Evolutionary conservation across 164 flowering plant genomes (phyloP), one percentile per base, ranked within the genome.

Genomic region (Vitis labrusca): DNA sequence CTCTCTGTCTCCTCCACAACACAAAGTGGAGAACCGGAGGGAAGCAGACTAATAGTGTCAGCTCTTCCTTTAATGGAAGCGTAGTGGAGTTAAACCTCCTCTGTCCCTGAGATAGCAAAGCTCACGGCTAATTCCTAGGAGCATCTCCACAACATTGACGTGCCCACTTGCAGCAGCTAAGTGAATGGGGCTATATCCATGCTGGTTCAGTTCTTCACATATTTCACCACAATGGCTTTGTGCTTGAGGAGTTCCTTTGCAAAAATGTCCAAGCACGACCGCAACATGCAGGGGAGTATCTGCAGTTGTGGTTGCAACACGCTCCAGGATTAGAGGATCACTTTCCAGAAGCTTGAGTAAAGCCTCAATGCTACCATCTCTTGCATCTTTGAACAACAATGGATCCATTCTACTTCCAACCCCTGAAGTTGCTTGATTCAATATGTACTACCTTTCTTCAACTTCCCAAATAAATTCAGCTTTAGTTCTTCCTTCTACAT

Each of bases 271-370:
- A 3, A 12, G 11, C 62, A 47, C 16, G 8, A 56, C 51, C 4
- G 71, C 63, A 17, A 58, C 10, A 49, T 68, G 71, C 44, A 68
- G 17, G 8, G 71, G 71, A 58, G 71, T 68, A 4, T 68, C 55
- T 6, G 17, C 63, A 19, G 14, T 7, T 7, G 63, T 3, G 1
- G 48, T 17, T 13, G n/a, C 55, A 9, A 50, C 27, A 7, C 8
- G 44, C 15, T 68, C 71, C 2, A 68, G 55, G 17, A 68, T 19
- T 11, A 16, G 59, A 13, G 64, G 63, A 58, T 68, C 48, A 7
- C 44, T 27, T 58, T 47, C 7, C 23, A 68, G 54, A 5, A 68
- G 11, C 8, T 16, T 10, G 9, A 4, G 13, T 16, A 58, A 49
- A 13, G 13, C 16, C 19, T 17, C 19, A 17, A 58, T 55, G 19